Percentiles rank a stretch among this genome's conserved stretches.
Evolutionary conservation across 257 asterid genomes (phyloP).

Genomic region (Solanum chmielewskii): DNA sequence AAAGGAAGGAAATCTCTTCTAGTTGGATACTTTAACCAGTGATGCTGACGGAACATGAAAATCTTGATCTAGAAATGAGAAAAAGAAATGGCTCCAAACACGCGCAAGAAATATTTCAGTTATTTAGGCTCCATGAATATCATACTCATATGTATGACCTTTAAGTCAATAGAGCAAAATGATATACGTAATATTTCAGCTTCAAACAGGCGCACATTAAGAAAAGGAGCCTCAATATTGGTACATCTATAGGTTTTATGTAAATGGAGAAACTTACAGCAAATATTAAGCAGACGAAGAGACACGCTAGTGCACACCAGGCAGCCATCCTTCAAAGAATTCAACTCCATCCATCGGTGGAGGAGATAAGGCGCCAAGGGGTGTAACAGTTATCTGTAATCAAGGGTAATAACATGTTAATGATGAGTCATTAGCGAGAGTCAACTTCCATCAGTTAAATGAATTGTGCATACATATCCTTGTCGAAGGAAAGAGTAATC

Average conservation of each 20-base stretch:
- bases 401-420: background rate
- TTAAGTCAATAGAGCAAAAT: background rate
- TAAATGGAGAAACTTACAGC: background rate
- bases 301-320: slow-evolving; percentile 16
- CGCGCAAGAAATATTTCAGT: background rate
- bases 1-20: background rate
- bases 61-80: background rate
- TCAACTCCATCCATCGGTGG: slow-evolving; percentile 44
- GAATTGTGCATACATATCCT: slow-evolving; percentile 57
- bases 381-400: slow-evolving; percentile 69
- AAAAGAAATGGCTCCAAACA: background rate
- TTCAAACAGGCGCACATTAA: background rate
- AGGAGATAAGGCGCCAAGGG: slow-evolving; percentile 64
- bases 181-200: background rate
- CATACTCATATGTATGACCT: background rate
- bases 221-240: background rate
- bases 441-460: background rate
- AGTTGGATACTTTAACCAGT: background rate
- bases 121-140: background rate
- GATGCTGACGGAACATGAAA: background rate
- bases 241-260: background rate
- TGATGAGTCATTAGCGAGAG: background rate
- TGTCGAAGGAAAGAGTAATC: slow-evolving; percentile 40
- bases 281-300: background rate
- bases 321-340: slow-evolving; percentile 53